Evolutionary conservation across 2,329 filamentous ascomycete species (phyloP), one percentile per base, ranked within the genome.

Genomic region (Rutstroemia sp.): DNA sequence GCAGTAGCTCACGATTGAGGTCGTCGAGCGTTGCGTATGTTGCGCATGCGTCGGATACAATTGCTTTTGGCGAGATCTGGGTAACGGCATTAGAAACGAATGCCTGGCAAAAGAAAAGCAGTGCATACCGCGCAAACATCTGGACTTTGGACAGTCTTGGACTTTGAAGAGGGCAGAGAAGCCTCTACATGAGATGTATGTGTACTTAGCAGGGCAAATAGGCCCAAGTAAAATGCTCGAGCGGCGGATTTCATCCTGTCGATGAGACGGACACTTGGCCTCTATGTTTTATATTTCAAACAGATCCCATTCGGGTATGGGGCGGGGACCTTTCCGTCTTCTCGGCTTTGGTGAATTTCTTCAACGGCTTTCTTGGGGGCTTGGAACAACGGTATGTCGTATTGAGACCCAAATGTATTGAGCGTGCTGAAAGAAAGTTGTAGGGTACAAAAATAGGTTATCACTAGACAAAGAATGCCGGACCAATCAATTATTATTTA

Each of bases 11-110:
- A 63, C 78, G 73, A 73, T 97, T 99, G 54, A 99, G 78, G 42
- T 79, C 77, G 69, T 99, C 92, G 71, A 99, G 87, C 39, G 90
- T 91, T 56, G 86, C 85, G 73, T 95, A 99, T 56, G 92, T 96
- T 60, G 90, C 90, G 75, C 94, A 97, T 49, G 94, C 91, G 72
- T 99, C 94, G 45, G 88, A 89, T 39, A 99, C 91, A 67, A 94
- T 95, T 59, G 90, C 83, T 64, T 86, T 86, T 18, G 92, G 90
- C 44, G 94, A 90, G 66, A 96, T 88, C 90, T 96, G 77, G 66
- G 50, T 54, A 58, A 59, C 63, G 63, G 60, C 57, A 66, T 67
- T 70, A 69, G 68, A 64, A 59, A 68, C 61, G 53, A 58, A 65
- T 64, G 62, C 64, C 65, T 61, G 55, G 39, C 39, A 63, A 51